phyloP scores from a whole-genome alignment of 495 filamentous ascomycete genomes.

The Xylaria intraflava region DNA sequence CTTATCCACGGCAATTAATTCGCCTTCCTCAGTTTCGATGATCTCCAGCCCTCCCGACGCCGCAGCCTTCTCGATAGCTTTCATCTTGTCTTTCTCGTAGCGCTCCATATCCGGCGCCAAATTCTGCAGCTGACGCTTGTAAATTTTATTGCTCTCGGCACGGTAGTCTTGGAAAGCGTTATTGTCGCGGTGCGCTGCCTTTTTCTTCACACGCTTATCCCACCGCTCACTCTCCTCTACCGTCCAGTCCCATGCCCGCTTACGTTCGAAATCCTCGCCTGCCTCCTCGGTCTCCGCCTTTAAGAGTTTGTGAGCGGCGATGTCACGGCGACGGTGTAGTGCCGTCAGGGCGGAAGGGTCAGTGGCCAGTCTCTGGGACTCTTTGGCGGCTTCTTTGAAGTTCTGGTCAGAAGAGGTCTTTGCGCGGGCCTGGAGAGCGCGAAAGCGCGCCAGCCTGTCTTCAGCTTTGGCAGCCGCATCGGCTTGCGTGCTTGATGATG shows the following conservation, averaged over 20 bases:
- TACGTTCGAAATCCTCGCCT: slow-evolving; percentile 92
- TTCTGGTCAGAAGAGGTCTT: slow-evolving; percentile 73
- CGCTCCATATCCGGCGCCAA: slow-evolving; percentile 63
- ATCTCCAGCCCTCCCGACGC: slow-evolving; percentile 76
- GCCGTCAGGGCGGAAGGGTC: slow-evolving; percentile 67
- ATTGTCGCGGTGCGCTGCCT: slow-evolving; percentile 71
- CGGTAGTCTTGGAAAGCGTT: slow-evolving; percentile 87
- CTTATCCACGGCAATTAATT: slow-evolving; percentile 88
- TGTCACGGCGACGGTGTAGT: slow-evolving; percentile 70
- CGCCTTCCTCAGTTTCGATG: slow-evolving; percentile 88
- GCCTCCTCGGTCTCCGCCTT: slow-evolving; percentile 80
- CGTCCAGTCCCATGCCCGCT: slow-evolving; percentile 98
- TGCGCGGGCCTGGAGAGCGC: slow-evolving; percentile 76
- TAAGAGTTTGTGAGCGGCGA: slow-evolving; percentile 85
- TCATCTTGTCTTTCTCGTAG: slow-evolving; percentile 80
- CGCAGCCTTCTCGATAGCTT: slow-evolving; percentile 76
- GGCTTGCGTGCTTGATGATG: slow-evolving; percentile 7
- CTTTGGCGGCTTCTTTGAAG: slow-evolving; percentile 73
- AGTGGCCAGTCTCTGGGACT: slow-evolving; percentile 70
- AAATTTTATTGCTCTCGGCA: slow-evolving; percentile 81
- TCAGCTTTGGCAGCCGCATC: slow-evolving; percentile 40
- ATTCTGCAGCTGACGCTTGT: slow-evolving; percentile 81
- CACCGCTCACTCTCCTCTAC: slow-evolving; percentile 87
- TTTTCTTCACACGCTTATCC: slow-evolving; percentile 86
- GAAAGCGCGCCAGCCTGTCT: slow-evolving; percentile 65